phyloP scores from a whole-genome alignment of 2,329 filamentous ascomycete species.

The Colletotrichum musicola region DNA sequence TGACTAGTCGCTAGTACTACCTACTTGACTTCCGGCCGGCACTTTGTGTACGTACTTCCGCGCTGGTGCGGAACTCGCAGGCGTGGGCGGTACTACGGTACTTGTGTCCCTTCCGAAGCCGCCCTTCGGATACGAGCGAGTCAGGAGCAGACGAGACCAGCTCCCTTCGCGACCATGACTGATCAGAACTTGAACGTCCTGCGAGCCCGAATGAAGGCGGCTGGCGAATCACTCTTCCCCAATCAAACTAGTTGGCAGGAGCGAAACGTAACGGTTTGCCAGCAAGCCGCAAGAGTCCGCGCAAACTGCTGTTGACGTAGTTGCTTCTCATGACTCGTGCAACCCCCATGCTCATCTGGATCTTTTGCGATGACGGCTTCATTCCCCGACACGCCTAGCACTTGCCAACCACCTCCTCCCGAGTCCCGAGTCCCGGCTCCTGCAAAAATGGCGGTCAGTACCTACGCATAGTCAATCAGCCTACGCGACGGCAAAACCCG shows the following conservation, averaged over 20 bases:
- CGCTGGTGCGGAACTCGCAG: slow-evolving; percentile 20
- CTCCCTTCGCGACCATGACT: slow-evolving; percentile 23
- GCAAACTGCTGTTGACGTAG: slow-evolving; percentile 27
- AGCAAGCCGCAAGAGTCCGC: neutral
- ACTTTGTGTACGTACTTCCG: slow-evolving; percentile 35
- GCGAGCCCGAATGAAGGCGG: neutral
- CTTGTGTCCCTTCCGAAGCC: slow-evolving; percentile 30
- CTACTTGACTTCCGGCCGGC: slow-evolving; percentile 31
- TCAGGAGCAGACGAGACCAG: slow-evolving; percentile 28
- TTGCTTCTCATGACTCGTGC: slow-evolving; percentile 35
- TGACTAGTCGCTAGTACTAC: slow-evolving; percentile 28
- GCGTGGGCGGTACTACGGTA: slow-evolving; percentile 9
- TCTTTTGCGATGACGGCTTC: slow-evolving; percentile 12
- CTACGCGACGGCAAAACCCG: neutral
- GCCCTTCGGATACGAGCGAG: slow-evolving; percentile 36
- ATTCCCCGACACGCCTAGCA: neutral
- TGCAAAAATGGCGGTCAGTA: slow-evolving; percentile 31
- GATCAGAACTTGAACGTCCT: neutral
- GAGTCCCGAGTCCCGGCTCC: neutral
- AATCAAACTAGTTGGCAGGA: slow-evolving; percentile 10
- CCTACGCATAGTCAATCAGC: neutral
- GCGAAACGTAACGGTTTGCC: slow-evolving; percentile 19
- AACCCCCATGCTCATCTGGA: slow-evolving; percentile 23
- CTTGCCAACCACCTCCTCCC: slow-evolving; percentile 18
- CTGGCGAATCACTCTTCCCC: slow-evolving; percentile 11